These are phyloP conservation scores for Meira miltonrushii DNA, from an alignment of 1,284 basidiomycete species.

Conservation along the genomic window DNA sequence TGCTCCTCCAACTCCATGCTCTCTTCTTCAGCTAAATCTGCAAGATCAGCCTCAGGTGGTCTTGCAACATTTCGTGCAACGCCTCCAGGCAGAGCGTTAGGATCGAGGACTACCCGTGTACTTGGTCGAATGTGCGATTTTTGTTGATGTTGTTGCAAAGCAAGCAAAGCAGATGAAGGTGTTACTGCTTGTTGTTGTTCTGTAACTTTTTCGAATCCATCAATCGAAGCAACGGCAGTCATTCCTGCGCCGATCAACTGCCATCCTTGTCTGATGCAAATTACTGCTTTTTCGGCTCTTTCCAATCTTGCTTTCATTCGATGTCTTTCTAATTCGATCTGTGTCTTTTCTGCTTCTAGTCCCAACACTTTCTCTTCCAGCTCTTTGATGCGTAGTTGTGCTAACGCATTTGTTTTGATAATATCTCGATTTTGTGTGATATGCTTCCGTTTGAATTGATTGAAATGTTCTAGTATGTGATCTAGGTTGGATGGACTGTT, in stretches of 20 bases:
- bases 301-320: conserved; percentile 25
- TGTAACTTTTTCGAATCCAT: background rate
- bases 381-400: conserved; percentile 42
- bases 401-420: conserved; percentile 43
- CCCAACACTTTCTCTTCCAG: conserved; percentile 37
- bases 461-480: conserved; percentile 45
- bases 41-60: conserved; percentile 27
- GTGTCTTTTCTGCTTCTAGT: conserved; percentile 36
- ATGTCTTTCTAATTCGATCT: conserved; percentile 20
- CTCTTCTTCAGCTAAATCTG: conserved; percentile 18
- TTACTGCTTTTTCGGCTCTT: conserved; percentile 33
- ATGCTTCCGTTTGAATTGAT: conserved; percentile 49
- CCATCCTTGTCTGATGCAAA: conserved; percentile 34
- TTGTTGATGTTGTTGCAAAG: background rate
- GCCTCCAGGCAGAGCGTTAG: conserved; percentile 17
- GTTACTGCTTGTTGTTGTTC: background rate
- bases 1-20: conserved; percentile 8
- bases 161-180: background rate
- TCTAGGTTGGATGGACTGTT: conserved; percentile 29
- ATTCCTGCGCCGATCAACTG: conserved; percentile 35
- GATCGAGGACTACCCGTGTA: conserved; percentile 14
- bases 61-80: conserved; percentile 21
- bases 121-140: background rate
- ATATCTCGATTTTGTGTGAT: conserved; percentile 49
- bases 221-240: conserved; percentile 1